Percentiles rank a stretch among this genome's conserved stretches.
Evolutionary conservation across 2,329 filamentous ascomycete species (phyloP).

Genomic region (Claviceps sp.): DNA sequence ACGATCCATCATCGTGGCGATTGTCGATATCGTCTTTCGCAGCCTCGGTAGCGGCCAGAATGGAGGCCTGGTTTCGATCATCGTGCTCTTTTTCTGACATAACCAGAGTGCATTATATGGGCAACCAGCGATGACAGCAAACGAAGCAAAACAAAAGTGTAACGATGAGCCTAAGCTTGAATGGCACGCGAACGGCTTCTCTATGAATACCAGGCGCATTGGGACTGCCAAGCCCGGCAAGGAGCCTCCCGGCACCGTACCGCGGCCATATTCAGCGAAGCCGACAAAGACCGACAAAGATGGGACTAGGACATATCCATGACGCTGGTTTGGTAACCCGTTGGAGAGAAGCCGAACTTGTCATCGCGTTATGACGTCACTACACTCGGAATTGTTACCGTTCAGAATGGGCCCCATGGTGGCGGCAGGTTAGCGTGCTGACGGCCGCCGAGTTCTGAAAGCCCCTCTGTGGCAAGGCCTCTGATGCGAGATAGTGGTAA

Average conservation of each 20-base stretch:
- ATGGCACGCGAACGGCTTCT: not conserved
- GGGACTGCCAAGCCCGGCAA: not conserved
- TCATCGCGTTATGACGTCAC: no score
- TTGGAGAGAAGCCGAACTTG: no score
- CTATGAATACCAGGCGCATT: not conserved
- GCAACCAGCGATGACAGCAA: not conserved
- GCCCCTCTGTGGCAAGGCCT: no score
- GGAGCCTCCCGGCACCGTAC: not conserved
- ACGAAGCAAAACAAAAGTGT: not conserved
- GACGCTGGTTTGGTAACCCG: no score
- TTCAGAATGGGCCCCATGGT: no score
- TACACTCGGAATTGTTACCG: no score
- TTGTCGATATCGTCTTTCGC: not conserved
- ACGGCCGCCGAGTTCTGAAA: no score
- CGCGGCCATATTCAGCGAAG: not conserved
- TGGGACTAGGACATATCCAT: no score
- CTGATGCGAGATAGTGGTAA: no score
- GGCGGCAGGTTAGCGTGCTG: no score
- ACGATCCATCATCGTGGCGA: not conserved
- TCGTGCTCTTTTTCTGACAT: not conserved
- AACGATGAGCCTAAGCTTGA: not conserved
- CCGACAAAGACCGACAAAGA: not conserved
- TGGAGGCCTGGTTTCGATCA: not conserved
- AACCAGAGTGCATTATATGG: not conserved
- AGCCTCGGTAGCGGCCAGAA: not conserved